These are phyloP conservation scores for Daldinia sp. DNA, from an alignment of 2,329 filamentous ascomycete species.

Conservation along the genomic window DNA sequence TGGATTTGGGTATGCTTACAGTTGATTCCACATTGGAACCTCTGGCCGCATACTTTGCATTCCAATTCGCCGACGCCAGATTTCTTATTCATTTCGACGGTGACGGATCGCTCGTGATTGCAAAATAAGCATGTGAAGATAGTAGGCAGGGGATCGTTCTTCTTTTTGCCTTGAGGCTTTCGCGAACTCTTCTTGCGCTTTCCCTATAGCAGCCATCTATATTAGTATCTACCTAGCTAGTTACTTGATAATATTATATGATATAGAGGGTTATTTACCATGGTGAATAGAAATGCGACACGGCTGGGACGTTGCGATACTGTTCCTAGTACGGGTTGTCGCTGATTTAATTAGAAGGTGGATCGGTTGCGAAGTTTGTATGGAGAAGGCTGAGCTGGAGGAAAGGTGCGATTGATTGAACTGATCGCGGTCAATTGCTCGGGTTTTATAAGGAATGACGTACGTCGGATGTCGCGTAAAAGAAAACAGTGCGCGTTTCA, in stretches of 20 bases:
- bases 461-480: constrained; percentile 9
- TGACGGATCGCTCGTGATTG: constrained; percentile 94
- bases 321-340: neutral
- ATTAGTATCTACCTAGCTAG: neutral
- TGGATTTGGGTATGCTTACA: constrained; percentile 63
- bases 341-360: neutral
- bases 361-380: constrained; percentile 8
- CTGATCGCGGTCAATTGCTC: constrained; percentile 18
- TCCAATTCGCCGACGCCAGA: constrained; percentile 83
- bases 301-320: neutral
- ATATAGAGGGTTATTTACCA: constrained; percentile 40
- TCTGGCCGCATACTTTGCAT: constrained; percentile 94
- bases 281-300: constrained; percentile 26
- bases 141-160: constrained; percentile 79
- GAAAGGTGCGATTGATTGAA: constrained; percentile 9
- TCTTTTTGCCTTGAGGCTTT: constrained; percentile 85
- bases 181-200: constrained; percentile 94
- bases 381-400: constrained; percentile 1
- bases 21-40: constrained; percentile 92
- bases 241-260: neutral
- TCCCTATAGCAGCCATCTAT: constrained; percentile 62
- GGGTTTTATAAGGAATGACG: constrained; percentile 17
- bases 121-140: constrained; percentile 98
- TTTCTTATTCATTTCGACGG: constrained; percentile 95
- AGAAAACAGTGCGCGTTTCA: constrained; percentile 4